Percentiles rank a stretch among this genome's conserved stretches.
These are phyloP conservation scores for Pseudocercospora musae DNA, from an alignment of 2,329 filamentous ascomycete species.

Conservation along the genomic window DNA sequence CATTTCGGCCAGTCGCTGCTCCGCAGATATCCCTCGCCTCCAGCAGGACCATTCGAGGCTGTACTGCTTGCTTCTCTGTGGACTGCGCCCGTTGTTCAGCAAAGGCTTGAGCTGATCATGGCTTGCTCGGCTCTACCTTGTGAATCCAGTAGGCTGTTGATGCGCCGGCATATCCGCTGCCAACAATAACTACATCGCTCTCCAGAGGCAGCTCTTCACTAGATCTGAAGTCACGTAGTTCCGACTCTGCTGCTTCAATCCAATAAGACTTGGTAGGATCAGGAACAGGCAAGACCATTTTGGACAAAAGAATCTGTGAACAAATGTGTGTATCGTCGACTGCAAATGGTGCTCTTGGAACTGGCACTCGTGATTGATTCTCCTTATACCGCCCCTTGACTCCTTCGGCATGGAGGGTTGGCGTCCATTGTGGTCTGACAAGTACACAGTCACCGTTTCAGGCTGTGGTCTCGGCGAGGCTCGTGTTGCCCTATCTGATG, in stretches of 20 bases:
- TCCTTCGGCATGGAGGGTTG: background rate
- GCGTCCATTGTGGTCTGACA: constrained; percentile 1
- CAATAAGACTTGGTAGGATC: constrained; percentile 26
- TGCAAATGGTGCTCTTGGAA: background rate
- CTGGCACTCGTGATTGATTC: too few relatives aligned
- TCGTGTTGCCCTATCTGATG: background rate
- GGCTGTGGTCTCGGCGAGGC: background rate
- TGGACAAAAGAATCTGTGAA: background rate
- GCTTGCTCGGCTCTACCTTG: constrained; percentile 9
- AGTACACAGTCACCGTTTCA: background rate
- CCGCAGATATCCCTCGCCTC: constrained; percentile 24
- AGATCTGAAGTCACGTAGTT: constrained; percentile 20
- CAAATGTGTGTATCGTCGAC: background rate
- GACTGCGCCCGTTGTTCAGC: constrained; percentile 1
- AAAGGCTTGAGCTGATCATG: background rate
- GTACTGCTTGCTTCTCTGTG: constrained; percentile 12
- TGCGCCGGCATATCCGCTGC: constrained; percentile 48
- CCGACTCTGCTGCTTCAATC: constrained; percentile 27
- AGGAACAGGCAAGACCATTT: background rate
- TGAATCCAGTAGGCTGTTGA: constrained; percentile 32
- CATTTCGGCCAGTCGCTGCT: constrained; percentile 21
- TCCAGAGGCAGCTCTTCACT: constrained; percentile 30
- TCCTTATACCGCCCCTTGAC: background rate
- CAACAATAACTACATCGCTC: constrained; percentile 49
- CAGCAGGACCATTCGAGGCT: constrained; percentile 21